Base-by-base conservation (phyloP, 179 eudicot genomes). In the Beta lomatogona region DNA sequence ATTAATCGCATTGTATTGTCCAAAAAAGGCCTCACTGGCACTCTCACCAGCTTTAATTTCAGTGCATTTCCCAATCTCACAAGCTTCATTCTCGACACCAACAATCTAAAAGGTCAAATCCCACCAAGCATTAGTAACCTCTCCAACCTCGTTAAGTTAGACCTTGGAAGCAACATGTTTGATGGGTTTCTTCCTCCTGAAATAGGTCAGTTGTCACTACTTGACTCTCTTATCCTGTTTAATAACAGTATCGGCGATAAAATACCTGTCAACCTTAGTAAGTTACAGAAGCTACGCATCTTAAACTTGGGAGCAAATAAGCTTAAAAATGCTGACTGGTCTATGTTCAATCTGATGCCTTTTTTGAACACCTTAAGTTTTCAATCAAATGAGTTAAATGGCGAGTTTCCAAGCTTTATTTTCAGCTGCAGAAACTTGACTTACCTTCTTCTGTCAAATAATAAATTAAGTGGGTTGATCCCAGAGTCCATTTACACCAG, bases 321-420 rank as follows among this genome's bases (percentile, higher is more conserved):
- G 84, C 78, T 92, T 18, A 83, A 63, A 25, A 78, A 79, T 41
- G 84, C 91, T 41, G 81, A 88, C 50, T 91, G 92, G 92, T 84
- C 89, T 11, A 69, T 60, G 53, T 81, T 89, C 11, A 25, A 72
- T 65, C 18, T 66, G 54, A 83, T 92, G 87, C 86, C 91, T 46
- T 55, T 64, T 8, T 75, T 92, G 75, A 81, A 67, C 22, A 80
- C 75, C 68, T 89, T 88, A 68, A 77, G 84, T 61, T 64, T 90
- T 46, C 22, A 9, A 46, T n/a, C n/a, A 74, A 91, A 89, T 77
- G 41, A 63, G 1, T 80, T 92, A 75, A 36, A 50, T 9, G 79
- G 54, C 18, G 91, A 68, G 59, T 89, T 92, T 53, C 96, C 96
- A 58, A 79, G 66, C 61, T 91, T 92, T 79, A 77, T 92, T 52